Percentiles rank a stretch among this genome's conserved stretches.
These are phyloP conservation scores for Candida germanica DNA, from an alignment of 805 yeast species.

Conservation along the genomic window DNA sequence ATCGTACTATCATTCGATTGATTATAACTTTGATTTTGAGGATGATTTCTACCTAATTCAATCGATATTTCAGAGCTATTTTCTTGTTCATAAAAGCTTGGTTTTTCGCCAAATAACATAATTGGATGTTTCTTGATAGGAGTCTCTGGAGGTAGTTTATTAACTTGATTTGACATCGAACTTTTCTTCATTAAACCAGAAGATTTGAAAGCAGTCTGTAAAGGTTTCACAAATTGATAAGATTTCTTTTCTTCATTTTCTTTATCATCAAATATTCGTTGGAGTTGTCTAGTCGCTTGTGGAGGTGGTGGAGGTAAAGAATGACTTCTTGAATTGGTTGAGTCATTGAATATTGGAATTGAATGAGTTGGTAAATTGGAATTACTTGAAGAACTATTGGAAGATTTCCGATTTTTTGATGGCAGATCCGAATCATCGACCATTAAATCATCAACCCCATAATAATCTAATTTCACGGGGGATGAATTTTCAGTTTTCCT, in stretches of 20 bases:
- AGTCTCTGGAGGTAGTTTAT: constrained; percentile 42
- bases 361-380: constrained; percentile 10
- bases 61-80: constrained; percentile 31
- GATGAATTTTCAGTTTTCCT: constrained; percentile 24
- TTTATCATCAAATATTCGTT: constrained; percentile 25
- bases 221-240: constrained; percentile 73
- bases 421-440: constrained; percentile 29
- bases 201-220: constrained; percentile 79
- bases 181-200: constrained; percentile 64
- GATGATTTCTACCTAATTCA: constrained; percentile 33
- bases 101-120: constrained; percentile 23
- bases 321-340: not conserved
- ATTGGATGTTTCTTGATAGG: constrained; percentile 43
- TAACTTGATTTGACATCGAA: constrained; percentile 17
- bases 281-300: not conserved
- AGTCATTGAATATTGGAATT: not conserved
- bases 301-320: not conserved
- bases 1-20: constrained; percentile 28
- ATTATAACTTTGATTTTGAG: constrained; percentile 17
- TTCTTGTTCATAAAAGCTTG: constrained; percentile 10
- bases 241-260: constrained; percentile 33
- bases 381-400: constrained; percentile 18
- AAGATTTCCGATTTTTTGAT: constrained; percentile 25
- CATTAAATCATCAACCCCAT: constrained; percentile 26
- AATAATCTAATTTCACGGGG: constrained; percentile 20